Evolutionary conservation across 805 yeast genomes (phyloP), one percentile per base, ranked within the genome.

Genomic region (Jamesozyma gamospora): DNA sequence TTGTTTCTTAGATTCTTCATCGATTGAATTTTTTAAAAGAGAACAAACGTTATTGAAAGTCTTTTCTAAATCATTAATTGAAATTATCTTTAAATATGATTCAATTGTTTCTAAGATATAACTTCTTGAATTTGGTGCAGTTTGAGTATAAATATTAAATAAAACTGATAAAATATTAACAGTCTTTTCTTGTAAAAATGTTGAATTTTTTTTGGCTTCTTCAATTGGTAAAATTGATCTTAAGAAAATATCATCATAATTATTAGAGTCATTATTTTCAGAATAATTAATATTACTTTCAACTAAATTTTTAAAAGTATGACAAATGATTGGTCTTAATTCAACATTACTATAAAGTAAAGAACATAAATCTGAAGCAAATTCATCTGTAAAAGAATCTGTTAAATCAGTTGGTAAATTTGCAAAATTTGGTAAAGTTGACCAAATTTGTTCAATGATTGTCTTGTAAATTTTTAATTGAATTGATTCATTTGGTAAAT

Each of bases 121-220:
- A 11, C 85, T 83, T 60, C 97, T 77, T 13, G 86, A 73, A 39
- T 84, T 92, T 29, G 92, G 81, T 34, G 75, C 64, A 10, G 96
- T 87, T 49, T 87, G 88, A n/a, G 90, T 76, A 62, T 83, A 92
- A 14, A 92, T 94, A 53, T 92, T 92, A 69, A 90, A 85, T 37
- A 92, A 66, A 16, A 87, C 96, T 11, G 95, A 82, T 37, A 92
- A 67, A 36, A 92, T 56, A 48, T 92, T 88, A 4, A 83, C 63
- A 4, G 95, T 76, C 46, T 75, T 79, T 0, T 74, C 40, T 0
- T 84, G 65, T 42, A 90, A 65, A 50, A 75, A 84, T 44, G 74
- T 72, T 39, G 87, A 47, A 50, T 82, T 78, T 36, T 68, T 52
- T 39, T 64, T 55, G 2, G 95, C 73, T 42, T 72, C 67, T 12